These are phyloP conservation scores for peach (Prunus persica) DNA, from an alignment of 306 rosid species.

Conservation along the genomic window Prunus_persica_NCBIv2 NC_034016.1:19624001-19624500, in stretches of 20 bases:
- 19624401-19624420: too few relatives aligned
- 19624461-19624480: too few relatives aligned
- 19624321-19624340: too few relatives aligned
- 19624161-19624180: background rate
- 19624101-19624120: conserved; percentile 87
- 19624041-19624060: conserved; percentile 91
- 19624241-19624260: background rate
- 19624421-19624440: too few relatives aligned
- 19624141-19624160: background rate
- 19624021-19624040: conserved; percentile 66
- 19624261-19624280: background rate
- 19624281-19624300: too few relatives aligned
- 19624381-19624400: too few relatives aligned
- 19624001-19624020: conserved; percentile 49
- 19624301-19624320: too few relatives aligned
- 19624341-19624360: too few relatives aligned
- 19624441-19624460: too few relatives aligned
- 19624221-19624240: background rate
- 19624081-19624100: conserved; percentile 73
- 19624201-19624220: background rate
- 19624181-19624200: background rate
- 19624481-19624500: too few relatives aligned
- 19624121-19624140: conserved; percentile 41
- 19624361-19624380: too few relatives aligned
- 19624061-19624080: conserved; percentile 76